These are phyloP conservation scores for Xylaria castorea DNA, from an alignment of 495 filamentous ascomycete species.

Conservation along the genomic window DNA sequence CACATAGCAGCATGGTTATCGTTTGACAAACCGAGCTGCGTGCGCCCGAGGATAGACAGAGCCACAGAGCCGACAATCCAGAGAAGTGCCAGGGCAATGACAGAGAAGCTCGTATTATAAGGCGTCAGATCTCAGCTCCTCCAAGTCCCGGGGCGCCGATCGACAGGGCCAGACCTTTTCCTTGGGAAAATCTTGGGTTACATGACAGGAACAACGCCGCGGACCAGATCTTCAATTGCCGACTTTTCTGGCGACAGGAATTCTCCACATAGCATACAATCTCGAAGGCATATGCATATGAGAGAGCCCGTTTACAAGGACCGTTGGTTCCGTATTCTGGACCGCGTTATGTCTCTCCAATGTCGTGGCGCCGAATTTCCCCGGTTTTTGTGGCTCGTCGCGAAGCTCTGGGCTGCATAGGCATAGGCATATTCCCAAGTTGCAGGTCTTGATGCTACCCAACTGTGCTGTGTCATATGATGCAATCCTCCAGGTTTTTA, in stretches of 20 bases:
- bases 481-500: neutral
- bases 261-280: conserved; percentile 26
- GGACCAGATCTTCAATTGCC: conserved; percentile 20
- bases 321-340: conserved; percentile 17
- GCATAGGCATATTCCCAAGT: neutral
- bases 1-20: conserved; percentile 38
- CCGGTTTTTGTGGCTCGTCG: conserved; percentile 6
- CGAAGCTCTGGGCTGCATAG: conserved; percentile 1
- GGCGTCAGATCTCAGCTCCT: conserved; percentile 30
- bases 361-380: conserved; percentile 2
- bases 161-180: conserved; percentile 23
- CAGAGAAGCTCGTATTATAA: conserved; percentile 25
- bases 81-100: conserved; percentile 23
- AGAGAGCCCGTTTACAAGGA: conserved; percentile 17
- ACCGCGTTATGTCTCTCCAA: conserved; percentile 4
- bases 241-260: conserved; percentile 3
- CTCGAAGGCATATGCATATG: neutral
- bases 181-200: conserved; percentile 17
- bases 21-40: conserved; percentile 27
- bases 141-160: conserved; percentile 16
- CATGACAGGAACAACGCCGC: conserved; percentile 17
- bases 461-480: neutral
- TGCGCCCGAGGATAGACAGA: conserved; percentile 9
- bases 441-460: neutral
- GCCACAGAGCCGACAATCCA: conserved; percentile 13